These are phyloP conservation scores for Gaultheria prostrata DNA, from an alignment of 148 eudicot genomes.

Conservation along the genomic window DNA sequence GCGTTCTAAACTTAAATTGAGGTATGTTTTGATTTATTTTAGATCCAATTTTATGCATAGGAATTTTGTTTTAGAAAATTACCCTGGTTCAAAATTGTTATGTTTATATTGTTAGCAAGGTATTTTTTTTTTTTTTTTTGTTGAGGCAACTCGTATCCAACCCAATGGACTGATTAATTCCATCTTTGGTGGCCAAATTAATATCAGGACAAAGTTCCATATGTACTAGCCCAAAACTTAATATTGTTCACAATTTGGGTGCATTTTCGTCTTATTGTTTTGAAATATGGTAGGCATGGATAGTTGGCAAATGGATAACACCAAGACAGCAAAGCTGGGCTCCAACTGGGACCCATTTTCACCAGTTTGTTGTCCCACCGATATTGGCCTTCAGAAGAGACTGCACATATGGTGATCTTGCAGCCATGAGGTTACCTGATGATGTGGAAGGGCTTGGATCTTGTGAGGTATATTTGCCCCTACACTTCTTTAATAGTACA, in stretches of 20 bases:
- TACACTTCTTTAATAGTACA: background rate
- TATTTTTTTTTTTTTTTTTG: background rate
- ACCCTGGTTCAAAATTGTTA: background rate
- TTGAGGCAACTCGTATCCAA: no score
- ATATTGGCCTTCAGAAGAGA: slow-evolving; percentile 54
- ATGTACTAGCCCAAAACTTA: background rate
- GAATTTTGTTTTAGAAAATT: background rate
- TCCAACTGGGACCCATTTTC: slow-evolving; percentile 64
- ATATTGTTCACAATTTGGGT: background rate
- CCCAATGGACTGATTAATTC: background rate
- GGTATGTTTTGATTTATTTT: background rate
- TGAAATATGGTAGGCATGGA: slow-evolving; percentile 48
- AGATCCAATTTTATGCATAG: background rate
- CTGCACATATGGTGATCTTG: slow-evolving; percentile 72
- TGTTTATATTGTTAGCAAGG: background rate
- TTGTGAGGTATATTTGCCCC: slow-evolving; percentile 43
- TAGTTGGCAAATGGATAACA: slow-evolving; percentile 73
- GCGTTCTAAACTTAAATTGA: background rate
- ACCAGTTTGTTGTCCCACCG: slow-evolving; percentile 81
- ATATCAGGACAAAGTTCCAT: background rate
- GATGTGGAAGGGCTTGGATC: slow-evolving; percentile 59
- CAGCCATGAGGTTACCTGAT: slow-evolving; percentile 68
- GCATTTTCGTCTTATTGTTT: background rate
- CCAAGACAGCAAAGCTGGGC: slow-evolving; percentile 83
- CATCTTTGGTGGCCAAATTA: background rate